Evolutionary conservation across 2,329 filamentous ascomycete species (phyloP), one percentile per base, ranked within the genome.

Genomic region (Diaporthe nobilis): DNA sequence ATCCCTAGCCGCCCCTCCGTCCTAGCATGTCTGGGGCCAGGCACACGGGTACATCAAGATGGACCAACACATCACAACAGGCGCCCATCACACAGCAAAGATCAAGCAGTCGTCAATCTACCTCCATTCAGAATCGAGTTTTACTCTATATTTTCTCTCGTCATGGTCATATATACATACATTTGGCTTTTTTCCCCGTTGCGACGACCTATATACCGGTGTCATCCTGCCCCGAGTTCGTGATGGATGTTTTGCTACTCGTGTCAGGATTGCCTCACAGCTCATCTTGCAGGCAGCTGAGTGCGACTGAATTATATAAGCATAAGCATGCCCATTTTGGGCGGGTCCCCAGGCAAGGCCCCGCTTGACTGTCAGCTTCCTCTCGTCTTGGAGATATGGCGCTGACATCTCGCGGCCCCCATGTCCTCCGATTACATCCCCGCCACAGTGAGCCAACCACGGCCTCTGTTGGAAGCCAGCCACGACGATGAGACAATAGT

Each of bases 241-340:
- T 15, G 34, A 49, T n/a, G 20, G 57, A 12, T 22, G 5, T 34
- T 42, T 25, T 28, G 34, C 9, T 61, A 6, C 20, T 25, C 37
- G 1, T 25, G 10, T 10, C 8, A 25, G 25, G 28, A 68, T 25
- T 15, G 10, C 20, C 12, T 25, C 12, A 34, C 34, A 34, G 34
- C 34, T 34, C 34, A 15, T 12, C 7, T n/a, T 17, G 12, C 44
- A 7, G 10, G 17, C 22, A 61, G 58, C 63, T 37, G 63, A 5
- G 20, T 51, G 44, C 12, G 22, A 13, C 44, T 51, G 63, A 37
- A 37, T 68, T 68, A 68, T 68, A 68, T 68, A 68, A 68, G 63
- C 63, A 51, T 25, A 17, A 49, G 5, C 63, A 68, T 44, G 28
- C 31, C 22, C 31, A 1, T 17, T 34, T 39, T 17, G 22, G 17